Evolutionary conservation across 139 green algal genomes (phyloP), one percentile per base, ranked within the genome.

Genomic region (Coelastrella sp.): DNA sequence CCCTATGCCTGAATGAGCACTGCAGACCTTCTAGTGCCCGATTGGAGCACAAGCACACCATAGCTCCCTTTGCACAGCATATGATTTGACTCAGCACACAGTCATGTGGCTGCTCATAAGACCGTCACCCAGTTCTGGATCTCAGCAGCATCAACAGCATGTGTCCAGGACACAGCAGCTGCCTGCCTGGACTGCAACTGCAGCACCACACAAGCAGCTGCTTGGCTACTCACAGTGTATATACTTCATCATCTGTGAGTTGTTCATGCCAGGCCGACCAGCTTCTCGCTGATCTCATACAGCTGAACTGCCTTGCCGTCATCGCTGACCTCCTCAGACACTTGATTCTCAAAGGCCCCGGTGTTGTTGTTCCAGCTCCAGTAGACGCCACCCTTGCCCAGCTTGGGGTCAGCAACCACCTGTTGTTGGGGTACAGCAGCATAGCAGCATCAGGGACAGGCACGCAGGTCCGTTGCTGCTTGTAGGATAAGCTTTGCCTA

Each of bases 341-440:
- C 88, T 89, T 95, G 83, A 89, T 96, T 97, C 90, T 95, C 94
- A 87, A 97, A 97, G 24, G 93, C 93, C 49, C 93, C 95, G 24
- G 89, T 94, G 58, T 90, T 91, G 88, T 94, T 95, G 91, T 90
- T 95, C 95, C 96, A 99, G 93, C 91, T 96, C 97, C 97, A 99
- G 95, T 99, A 99, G 14, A 94, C 94, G 61, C 97, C 97, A 59
- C 60, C 93, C 94, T 91, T 91, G 65, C 6, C 49, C 76, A 91
- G 66, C 6, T 87, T 89, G 63, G 96, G 96, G 91, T 97, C 94
- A 63, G 89, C 92, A 73, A 98, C 94, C n/a, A 97, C 96, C 93
- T 96, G 92, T 89, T 96, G 92, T 89, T 88, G 11, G 57, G 11
- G 56, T 20, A 87, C 19, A 66, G 60, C 59, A 86, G 80, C 79